These are phyloP conservation scores for Dactylellina haptotyla DNA, from an alignment of 2,329 filamentous ascomycete species.

Conservation along the genomic window DNA sequence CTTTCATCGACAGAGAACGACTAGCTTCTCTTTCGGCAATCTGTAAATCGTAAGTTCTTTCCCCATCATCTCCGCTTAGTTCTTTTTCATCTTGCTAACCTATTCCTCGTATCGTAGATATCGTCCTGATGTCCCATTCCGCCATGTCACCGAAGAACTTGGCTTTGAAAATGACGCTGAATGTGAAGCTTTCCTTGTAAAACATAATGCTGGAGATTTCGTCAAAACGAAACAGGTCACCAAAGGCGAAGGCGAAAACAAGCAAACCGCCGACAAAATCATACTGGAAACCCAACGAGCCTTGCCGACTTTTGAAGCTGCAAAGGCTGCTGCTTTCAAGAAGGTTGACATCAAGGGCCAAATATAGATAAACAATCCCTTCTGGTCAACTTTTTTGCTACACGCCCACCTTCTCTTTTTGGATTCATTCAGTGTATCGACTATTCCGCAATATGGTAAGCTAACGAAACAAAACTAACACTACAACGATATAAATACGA, in stretches of 20 bases:
- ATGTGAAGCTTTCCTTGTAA: conserved; percentile 88
- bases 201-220: conserved; percentile 78
- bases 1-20: conserved; percentile 95
- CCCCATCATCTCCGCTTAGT: neutral
- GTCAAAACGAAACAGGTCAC: conserved; percentile 66
- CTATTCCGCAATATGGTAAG: conserved; percentile 45
- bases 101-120: conserved; percentile 70
- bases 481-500: conserved; percentile 20
- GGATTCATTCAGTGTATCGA: conserved; percentile 23
- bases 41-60: conserved; percentile 85
- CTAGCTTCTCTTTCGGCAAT: conserved; percentile 89
- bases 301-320: conserved; percentile 75
- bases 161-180: conserved; percentile 93
- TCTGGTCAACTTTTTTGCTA: neutral
- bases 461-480: conserved; percentile 53
- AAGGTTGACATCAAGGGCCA: conserved; percentile 97
- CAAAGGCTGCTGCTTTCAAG: conserved; percentile 78
- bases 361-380: conserved; percentile 70
- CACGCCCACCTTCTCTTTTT: conserved; percentile 8
- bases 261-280: conserved; percentile 14
- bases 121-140: conserved; percentile 86
- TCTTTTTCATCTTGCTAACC: conserved; percentile 62
- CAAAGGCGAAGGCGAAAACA: conserved; percentile 67
- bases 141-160: conserved; percentile 94
- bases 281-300: conserved; percentile 78